Evolutionary conservation across 306 rosid species (phyloP), one percentile per base, ranked within the genome.

Genomic region (Mucuna pruriens): DNA sequence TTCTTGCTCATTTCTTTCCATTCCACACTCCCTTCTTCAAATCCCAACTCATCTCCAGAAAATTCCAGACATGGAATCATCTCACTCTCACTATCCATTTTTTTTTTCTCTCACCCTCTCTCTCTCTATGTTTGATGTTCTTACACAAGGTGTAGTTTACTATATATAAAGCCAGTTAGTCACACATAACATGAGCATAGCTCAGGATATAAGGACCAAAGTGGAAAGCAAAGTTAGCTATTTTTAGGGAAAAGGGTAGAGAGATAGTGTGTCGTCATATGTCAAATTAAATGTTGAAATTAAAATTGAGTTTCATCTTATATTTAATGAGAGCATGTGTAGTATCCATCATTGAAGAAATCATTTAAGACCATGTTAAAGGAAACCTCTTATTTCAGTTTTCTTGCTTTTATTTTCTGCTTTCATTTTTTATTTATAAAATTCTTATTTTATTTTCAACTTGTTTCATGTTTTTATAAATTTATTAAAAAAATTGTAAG

Each of bases 1-100:
- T 36, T 83, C 78, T 75, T 77, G 77, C 90, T 71, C 89, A 84
- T 17, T 38, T 34, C 12, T 19, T 67, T 29, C 93, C 91, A 87
- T 3, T 10, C 71, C 51, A 82, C 91, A 51, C 80, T 87, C 25
- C 76, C 90, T 57, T 82, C 79, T 15, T 82, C 69, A 1, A 69
- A 9, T 15, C 36, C 55, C 17, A 20, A 20, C 22, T 58, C 63
- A 10, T 65, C 39, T 2, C 6, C 63, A 7, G 82, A 75, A 67
- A 86, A 80, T 16, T 76, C 49, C 4, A 86, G 23, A 67, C 76
- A 71, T 29, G 87, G 87, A 26, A 86, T 77, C 40, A 5, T 19
- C 63, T 68, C 71, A 62, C 55, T 12, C 17, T 69, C 71, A 51
- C 60, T 10, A 8, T 61, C 68, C 83, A 65, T 80, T 42, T 79